Evolutionary conservation across 129 eudicot species (phyloP).

Genomic region (Kitagawia praeruptora): DNA sequence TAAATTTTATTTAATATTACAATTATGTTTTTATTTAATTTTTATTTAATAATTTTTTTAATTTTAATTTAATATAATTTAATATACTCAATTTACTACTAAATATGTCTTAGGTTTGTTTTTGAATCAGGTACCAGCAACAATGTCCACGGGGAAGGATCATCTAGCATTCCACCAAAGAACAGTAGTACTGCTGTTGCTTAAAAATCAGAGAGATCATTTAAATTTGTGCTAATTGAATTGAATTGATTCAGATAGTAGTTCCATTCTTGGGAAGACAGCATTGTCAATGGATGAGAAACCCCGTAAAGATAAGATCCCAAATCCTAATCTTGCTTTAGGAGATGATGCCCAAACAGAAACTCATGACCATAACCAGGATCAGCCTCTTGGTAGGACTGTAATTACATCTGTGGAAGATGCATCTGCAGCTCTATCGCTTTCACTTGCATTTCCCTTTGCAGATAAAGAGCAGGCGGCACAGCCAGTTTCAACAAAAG

Average conservation of each 20-base stretch:
- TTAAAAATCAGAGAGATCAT: no score
- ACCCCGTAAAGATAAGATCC: constrained; percentile 21
- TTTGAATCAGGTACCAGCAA: no score
- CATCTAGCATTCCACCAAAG: no score
- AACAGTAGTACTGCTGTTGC: no score
- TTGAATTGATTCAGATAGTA: neutral
- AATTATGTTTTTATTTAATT: no score
- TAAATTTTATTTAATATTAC: no score
- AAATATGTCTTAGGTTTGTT: no score
- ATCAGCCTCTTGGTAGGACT: constrained; percentile 12
- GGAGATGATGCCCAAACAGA: constrained; percentile 44
- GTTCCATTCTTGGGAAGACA: constrained; percentile 24
- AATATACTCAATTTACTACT: no score
- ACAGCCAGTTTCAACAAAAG: constrained; percentile 11
- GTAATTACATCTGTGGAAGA: constrained; percentile 30
- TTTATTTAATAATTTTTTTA: no score
- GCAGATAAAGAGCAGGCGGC: constrained; percentile 23
- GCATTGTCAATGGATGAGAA: constrained; percentile 3
- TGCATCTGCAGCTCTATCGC: constrained; percentile 49
- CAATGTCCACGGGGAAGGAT: no score
- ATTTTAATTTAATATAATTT: no score
- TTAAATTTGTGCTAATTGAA: no score
- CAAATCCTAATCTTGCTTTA: constrained; percentile 54
- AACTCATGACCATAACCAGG: constrained; percentile 5
- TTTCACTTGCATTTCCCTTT: constrained; percentile 64